Base-by-base conservation (phyloP, 306 rosid species). In the Astragalus membranaceus region DNA sequence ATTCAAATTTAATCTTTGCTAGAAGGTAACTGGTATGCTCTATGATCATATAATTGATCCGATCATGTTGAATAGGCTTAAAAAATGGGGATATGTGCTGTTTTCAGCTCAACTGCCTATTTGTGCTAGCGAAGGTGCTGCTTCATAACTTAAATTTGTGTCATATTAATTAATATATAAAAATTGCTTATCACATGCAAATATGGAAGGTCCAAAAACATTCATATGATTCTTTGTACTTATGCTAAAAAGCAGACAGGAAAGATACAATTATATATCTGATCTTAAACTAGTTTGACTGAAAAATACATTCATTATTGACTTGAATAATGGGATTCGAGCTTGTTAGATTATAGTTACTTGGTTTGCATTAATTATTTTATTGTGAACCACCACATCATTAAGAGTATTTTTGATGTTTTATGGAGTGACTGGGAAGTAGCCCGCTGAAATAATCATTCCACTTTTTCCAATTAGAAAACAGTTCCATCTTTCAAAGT, bases 81-180 rank as follows among this genome's bases (percentile, higher is more conserved):
- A 67, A 15, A 39, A 48, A 16, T 30, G 70, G 60, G 47, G 30
- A 8, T 48, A 30, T 56, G 20, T 59, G 53, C 53, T 14, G 29
- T 35, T 62, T 70, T 65, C 20, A 13, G 35, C 33, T 51, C 4
- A 71, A 54, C 67, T 70, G 8, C 60, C 35, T 70, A 7, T 23
- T 36, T 35, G 41, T 20, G 62, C 15, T 35, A 58, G 29, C 41
- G 51, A 9, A 39, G 58, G 20, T 52, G 47, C 39, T 60, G 42
- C 75, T 50, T 60, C 75, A 67, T n/a, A 60, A 67, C 61, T 53
- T 79, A 67, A 59, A 51, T 32, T 51, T 62, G 20, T 5, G 59
- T 23, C 26, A 13, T 33, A 14, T 29, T 59, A 13, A 14, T 29
- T 59, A 13, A 60, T 66, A 7, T 30, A 39, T 16, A 51, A 39